Percentiles rank a stretch among this genome's conserved stretches.
Evolutionary conservation across 164 flowering plant genomes (phyloP).

Genomic region (Chimonanthus praecox): DNA sequence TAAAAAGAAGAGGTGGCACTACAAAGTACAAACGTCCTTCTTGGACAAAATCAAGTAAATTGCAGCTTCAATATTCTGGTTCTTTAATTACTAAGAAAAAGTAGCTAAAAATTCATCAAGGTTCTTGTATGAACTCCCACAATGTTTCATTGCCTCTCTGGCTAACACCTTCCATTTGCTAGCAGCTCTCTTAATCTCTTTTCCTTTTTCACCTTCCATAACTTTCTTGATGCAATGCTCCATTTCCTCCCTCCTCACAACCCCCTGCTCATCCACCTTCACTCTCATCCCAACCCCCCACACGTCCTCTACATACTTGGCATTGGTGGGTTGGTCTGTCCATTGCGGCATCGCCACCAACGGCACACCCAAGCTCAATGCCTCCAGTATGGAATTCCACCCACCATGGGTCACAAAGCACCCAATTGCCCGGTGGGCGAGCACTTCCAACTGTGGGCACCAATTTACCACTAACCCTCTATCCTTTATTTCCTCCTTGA

Average conservation of each 20-base stretch:
- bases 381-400: constrained; percentile 40
- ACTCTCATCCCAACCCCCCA: constrained; percentile 25
- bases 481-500: constrained; percentile 7
- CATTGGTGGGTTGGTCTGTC: constrained; percentile 31
- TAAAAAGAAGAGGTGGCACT: no score
- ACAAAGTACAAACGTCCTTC: no score
- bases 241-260: constrained; percentile 21
- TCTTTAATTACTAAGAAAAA: background rate
- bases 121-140: constrained; percentile 27
- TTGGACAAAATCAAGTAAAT: no score
- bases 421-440: constrained; percentile 27
- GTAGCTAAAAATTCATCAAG: constrained; percentile 16
- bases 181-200: constrained; percentile 13
- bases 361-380: constrained; percentile 33
- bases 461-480: constrained; percentile 32
- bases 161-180: constrained; percentile 18
- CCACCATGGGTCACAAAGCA: constrained; percentile 39
- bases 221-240: constrained; percentile 22
- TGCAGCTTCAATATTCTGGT: no score
- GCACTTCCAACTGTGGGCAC: constrained; percentile 33
- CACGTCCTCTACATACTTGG: constrained; percentile 25
- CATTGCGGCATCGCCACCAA: constrained; percentile 30
- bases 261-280: constrained; percentile 15
- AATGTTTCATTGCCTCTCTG: constrained; percentile 15
- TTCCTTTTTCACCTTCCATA: constrained; percentile 22